Conservation (phyloP, 805 yeast genomes). For the Starmera caribaea region DNA sequence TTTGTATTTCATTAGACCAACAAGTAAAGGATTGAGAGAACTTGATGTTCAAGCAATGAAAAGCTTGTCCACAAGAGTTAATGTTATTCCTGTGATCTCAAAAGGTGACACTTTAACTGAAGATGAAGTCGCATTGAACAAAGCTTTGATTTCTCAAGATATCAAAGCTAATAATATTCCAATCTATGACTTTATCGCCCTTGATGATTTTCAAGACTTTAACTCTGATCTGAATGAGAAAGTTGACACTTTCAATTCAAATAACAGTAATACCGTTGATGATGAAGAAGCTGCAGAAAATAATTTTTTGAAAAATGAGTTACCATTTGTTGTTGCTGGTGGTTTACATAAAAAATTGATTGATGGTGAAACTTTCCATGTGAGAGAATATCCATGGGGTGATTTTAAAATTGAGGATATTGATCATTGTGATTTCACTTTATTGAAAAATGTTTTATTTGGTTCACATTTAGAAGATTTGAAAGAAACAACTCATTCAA, state of each 20-base stretch:
- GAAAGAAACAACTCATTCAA: conserved; percentile 69
- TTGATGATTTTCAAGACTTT: too few relatives aligned
- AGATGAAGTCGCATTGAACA: conserved; percentile 46
- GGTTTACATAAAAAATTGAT: conserved; percentile 29
- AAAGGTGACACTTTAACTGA: conserved; percentile 74
- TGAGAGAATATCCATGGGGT: conserved; percentile 64
- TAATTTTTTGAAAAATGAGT: conserved; percentile 29
- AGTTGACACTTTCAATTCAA: too few relatives aligned
- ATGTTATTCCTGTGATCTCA: conserved; percentile 74
- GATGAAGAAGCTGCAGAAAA: conserved; percentile 31
- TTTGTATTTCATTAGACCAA: conserved; percentile 59
- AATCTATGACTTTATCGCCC: conserved; percentile 48
- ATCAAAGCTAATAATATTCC: conserved; percentile 49
- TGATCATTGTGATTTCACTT: conserved; percentile 57
- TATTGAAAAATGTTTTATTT: conserved; percentile 60
- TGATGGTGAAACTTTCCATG: conserved; percentile 29
- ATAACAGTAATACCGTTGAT: conserved; percentile 48
- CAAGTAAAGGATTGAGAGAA: conserved; percentile 54
- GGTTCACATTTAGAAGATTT: conserved; percentile 77
- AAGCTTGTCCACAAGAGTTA: conserved; percentile 59
- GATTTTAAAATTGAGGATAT: conserved; percentile 45
- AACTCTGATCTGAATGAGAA: too few relatives aligned
- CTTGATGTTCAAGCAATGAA: conserved; percentile 66
- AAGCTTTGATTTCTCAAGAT: conserved; percentile 45
- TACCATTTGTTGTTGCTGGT: conserved; percentile 63